Evolutionary conservation across 768 basidiomycete species (phyloP).

Genomic region (Daedaleopsis nitida): DNA sequence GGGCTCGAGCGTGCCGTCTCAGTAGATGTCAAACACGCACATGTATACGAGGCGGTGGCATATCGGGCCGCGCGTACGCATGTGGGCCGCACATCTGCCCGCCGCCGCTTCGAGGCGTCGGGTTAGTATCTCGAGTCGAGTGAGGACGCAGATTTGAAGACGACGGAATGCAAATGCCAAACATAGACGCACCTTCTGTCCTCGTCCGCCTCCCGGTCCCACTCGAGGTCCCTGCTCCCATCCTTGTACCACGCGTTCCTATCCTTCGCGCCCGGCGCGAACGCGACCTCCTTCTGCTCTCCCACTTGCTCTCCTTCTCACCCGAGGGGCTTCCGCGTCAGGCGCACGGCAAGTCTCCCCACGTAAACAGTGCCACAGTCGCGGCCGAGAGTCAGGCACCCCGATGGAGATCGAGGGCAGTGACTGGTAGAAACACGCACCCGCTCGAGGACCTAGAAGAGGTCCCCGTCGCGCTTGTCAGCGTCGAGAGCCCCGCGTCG

Average conservation of each 20-base stretch:
- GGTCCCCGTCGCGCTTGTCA: constrained; percentile 54
- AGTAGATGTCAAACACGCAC: too few species aligned
- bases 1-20: too few species aligned
- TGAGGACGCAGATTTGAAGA: too few species aligned
- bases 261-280: constrained; percentile 77
- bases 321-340: constrained; percentile 52
- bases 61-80: too few species aligned
- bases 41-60: too few species aligned
- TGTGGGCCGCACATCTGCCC: too few species aligned
- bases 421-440: too few species aligned
- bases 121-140: too few species aligned
- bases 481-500: constrained; percentile 36
- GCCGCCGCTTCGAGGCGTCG: too few species aligned
- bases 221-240: constrained; percentile 10
- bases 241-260: constrained; percentile 78
- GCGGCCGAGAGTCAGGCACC: too few species aligned
- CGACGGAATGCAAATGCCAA: not conserved
- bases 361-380: too few species aligned
- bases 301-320: constrained; percentile 12
- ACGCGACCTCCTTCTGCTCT: constrained; percentile 67
- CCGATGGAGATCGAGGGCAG: not conserved
- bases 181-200: constrained; percentile 26
- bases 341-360: constrained; percentile 1
- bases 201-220: constrained; percentile 22
- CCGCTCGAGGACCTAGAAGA: constrained; percentile 82